Base-by-base conservation (phyloP, 129 eudicot species). In the Glebionis coronaria region DNA sequence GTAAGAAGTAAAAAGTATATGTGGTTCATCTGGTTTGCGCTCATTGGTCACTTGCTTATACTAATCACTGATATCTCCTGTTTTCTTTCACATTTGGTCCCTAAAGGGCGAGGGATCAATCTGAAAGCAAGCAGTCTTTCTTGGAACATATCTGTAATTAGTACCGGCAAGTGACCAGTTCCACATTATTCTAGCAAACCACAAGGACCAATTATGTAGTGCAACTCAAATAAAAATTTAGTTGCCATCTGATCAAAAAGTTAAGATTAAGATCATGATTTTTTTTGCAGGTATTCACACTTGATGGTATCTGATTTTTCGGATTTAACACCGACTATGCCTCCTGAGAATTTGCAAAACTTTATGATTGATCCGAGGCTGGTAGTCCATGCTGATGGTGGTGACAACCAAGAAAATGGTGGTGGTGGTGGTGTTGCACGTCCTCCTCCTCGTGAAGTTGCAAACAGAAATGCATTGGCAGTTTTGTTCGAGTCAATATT, bases 331-430 rank as follows among this genome's bases (percentile, higher is more conserved):
- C 90, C 96, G 0, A 84, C 99, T 4, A 71, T 89, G 79, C 95
- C 98, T n/a, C 97, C 97, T 23, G 99, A 93, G 20, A 77, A 78
- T 72, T 73, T 93, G 84, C 98, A 84, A 72, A 82, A 93, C 63
- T 84, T 93, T 75, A 68, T 93, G 75, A 69, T 82, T 31, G 92
- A 86, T 70, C 97, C 87, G 47, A 78, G 95, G 76, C 65, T 71
- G 67, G 77, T 59, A 20, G 69, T 69, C 61, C 83, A 82, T 65
- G 80, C 29, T 12, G 77, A 6, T 12, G 77, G 9, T 3, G 63
- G 4, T 27, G 63, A 54, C 12, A 61, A 76, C 56, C 86, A 80
- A 54, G 75, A 63, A 61, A 42, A 73, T 63, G 68, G 23, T 29
- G 56, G 20, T 15, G 56, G 20, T 15, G 56, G 14, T 29, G 56